Base-by-base conservation (phyloP, 176 grass and related monocot species). In the Triticum urartu region DNA sequence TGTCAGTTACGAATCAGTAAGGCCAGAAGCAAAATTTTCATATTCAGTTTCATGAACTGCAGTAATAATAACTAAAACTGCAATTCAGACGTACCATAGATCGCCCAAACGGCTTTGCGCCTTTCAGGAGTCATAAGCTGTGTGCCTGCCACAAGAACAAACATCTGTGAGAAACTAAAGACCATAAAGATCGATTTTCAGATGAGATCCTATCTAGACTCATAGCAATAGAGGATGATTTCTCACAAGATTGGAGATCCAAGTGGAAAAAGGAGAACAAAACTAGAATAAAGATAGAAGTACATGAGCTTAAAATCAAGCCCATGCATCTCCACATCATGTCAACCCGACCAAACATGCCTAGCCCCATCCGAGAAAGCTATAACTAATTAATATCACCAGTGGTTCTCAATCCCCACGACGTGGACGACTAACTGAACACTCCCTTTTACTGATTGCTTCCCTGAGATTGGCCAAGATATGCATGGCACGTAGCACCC, bases 101-200 rank as follows among this genome's bases (percentile, higher is more conserved):
- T 98, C 43, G 96, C 96, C 96, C 96, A 98, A 79, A 98, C 87
- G 35, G 96, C 93, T 79, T 81, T 95, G 88, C 91, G 91, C 81
- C 96, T 89, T 81, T 98, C 91, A 21, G 91, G 84, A 58, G 96
- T 98, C 96, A 95, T 95, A 14, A 98, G 93, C 70, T 91, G 88
- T 28, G 96, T 95, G 59, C 96, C 96, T 98, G 91, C 90, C 91
- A 8, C 21, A 50, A 66, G 64, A 69, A 13, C 0, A 1, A 68
- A 69, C 40, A 40, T 43, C 25, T 21, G 6, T 77, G 7, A 90
- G 66, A 36, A 87, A 79, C 1, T 56, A 64, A 32, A 69, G 12
- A 71, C 45, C 8, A 30, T 22, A 50, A 39, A 39, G 50, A 2
- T 68, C 4, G 40, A 75, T 39, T 30, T 39, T 20, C 6, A 26